Evolutionary conservation across 768 basidiomycete species (phyloP), one percentile per base, ranked within the genome.

Genomic region (Strobilomyces dryophilus): DNA sequence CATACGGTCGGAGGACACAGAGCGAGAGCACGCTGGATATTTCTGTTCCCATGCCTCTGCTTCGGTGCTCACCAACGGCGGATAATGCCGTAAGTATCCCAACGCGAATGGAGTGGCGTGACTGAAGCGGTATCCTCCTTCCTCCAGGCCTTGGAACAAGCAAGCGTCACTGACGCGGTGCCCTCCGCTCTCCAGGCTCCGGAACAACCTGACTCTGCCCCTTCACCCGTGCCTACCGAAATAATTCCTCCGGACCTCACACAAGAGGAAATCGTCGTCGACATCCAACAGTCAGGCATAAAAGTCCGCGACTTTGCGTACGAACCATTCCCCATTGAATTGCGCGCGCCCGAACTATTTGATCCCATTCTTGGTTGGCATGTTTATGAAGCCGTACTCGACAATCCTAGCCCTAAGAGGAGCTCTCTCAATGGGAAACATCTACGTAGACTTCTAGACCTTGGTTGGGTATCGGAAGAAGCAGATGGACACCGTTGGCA

Each of bases 211-310:
- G 26, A 55, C 12, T 56, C 63, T 15, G 59, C 67, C 14, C 67
- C 71, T 6, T 71, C 70, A 4, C 68, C 66, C 17, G 67, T 67
- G 0, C 65, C 68, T 4, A 69, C 68, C 9, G 68, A 69, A 48
- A 69, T 69, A n/a, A 66, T 71, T 14, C 51, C 69, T n/a, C 18
- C 52, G 14, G 68, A 69, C 45, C 67, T 69, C 35, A 69, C 67
- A 1, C 65, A 63, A 41, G 67, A 69, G 36, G 68, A 69, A 53
- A 71, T 71, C 7, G 67, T 69, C n/a, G 39, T 52, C 18, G 68
- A 69, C 12, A 67, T 69, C 21, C 63, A 69, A 42, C 54, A 53
- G 29, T 58, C 47, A 10, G 68, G 69, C 27, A 56, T 67, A 46
- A 69, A 60, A 58, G 65, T 69, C 37, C 59, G 69, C 67, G 68